Evolutionary conservation across 192 early-diverging fungal species (phyloP), one percentile per base, ranked within the genome.

Genomic region (Backusella tuberculispora): DNA sequence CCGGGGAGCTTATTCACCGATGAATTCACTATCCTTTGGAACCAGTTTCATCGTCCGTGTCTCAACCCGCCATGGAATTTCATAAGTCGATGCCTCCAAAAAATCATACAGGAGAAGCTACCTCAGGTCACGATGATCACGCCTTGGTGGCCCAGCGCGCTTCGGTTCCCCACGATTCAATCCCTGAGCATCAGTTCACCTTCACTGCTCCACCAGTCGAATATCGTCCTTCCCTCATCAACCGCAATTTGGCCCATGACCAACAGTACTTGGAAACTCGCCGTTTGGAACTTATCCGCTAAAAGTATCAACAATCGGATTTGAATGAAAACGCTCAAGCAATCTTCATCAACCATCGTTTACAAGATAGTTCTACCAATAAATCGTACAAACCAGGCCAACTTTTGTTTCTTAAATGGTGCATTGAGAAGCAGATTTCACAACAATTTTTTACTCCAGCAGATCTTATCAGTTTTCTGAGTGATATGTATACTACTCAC

Each of bases 11-110:
- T 78, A 7, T 19, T 7, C 37, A 26, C 37, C 26, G 74, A 81
- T 41, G 74, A 76, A 1, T n/a, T 78, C n/a, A 37, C 50, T 0
- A 77, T 74, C 14, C 14, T 9, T 1, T 81, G 80, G 80, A 64
- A 1, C 19, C 37, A 53, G 10, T 72, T 56, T 5, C 34, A 42
- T 44, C 50, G 69, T 45, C 66, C 77, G 1, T 82, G 71, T 47
- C n/a, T 77, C 64, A 78, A 75, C 65, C 80, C 76, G 0, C 74
- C 76, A 0, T 78, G 80, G 80, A 82, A 78, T 29, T 66, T 82
- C 1, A 76, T 78, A 17, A 70, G 37, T 0, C 26, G 44, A 9
- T 46, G 71, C 0, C 76, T 75, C 19, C 64, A 77, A 64, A 41
- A 69, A 6, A 53, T 77, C 13, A 14, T 40, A n/a, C 3, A 34